Base-by-base conservation (phyloP, 805 yeast genomes). In the Candida dendrica region DNA sequence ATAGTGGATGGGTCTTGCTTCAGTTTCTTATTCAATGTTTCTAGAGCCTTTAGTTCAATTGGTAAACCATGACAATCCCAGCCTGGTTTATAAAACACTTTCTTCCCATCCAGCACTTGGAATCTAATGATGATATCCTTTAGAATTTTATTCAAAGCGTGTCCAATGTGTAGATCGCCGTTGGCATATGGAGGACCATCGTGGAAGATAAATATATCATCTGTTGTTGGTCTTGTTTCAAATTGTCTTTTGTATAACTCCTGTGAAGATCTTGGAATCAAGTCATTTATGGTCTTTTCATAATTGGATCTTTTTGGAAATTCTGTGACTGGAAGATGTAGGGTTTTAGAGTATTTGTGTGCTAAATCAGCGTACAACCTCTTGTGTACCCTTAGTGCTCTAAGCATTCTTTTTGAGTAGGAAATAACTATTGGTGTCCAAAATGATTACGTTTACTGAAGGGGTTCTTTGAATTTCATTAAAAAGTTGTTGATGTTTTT, bases 31-130 rank as follows among this genome's bases (percentile, higher is more conserved):
- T 50, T 66, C 37, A 61, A 61, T 46, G 64, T 73, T 51, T 61
- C 74, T 60, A 87, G 61, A 0, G 95, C 95, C 53, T 89, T 90
- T 58, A 87, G 69, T 61, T 93, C 99, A 47, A 93, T 93, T 1
- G 99, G 99, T 32, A 93, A 67, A 0, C 99, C 99, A 65, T 93
- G 99, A 57, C 98, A 93, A 60, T 93, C 99, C 98, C 98, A 93
- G 1, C 99, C 99, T 0, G 98, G 96, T 34, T 72, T 71, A 55
- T 86, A 93, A 40, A 73, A 69, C 3, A 93, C 78, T 38, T 72
- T 70, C 45, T 78, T 71, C 14, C 88, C 85, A 32, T 69, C 61
- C 17, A 81, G 58, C 20, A 90, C 64, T 54, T 87, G 79, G 50
- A 67, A 81, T 40, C 99, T 68, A 47, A 77, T 76, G 36, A 91